Evolutionary conservation across 169 alveolate genomes (phyloP), one percentile per base, ranked within the genome.

Genomic region (Plasmodium ovale): DNA sequence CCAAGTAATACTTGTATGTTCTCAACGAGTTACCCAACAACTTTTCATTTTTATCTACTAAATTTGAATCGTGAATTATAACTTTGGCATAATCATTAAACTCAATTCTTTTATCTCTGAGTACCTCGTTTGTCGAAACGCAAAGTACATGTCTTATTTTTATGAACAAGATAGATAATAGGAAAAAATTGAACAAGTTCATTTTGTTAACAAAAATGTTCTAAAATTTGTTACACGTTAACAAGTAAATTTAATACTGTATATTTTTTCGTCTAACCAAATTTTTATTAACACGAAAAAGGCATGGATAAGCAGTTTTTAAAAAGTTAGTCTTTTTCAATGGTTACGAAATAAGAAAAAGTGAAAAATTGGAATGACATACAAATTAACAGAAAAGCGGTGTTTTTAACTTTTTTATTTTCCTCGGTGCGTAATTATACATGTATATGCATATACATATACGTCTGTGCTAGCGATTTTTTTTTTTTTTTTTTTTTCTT

Each of bases 31-130:
- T 31, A 21, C 72, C 79, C 56, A 79, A 5, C 25, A 65, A 16
- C 27, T 79, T 79, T 54, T 79, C 89, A 65, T 79, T 79, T 35
- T 64, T 44, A 54, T 79, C 89, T 23, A 64, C 89, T 58, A 79
- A 79, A 65, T 79, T 64, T 53, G 69, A 51, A 51, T 79, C 82
- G 49, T 79, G 25, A 42, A 79, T 79, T 35, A 79, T 42, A 68
- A 51, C 25, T 65, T 65, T 51, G 19, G 84, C 77, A 29, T 65
- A 21, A 42, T 67, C 58, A 31, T 14, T 42, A 51, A 79, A 79
- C 27, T 79, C 82, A 64, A 49, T 47, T 79, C 82, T 64, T 65
- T 65, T 79, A 19, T 79, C 82, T 64, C 21, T 19, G 19, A 79
- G 42, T 64, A 79, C 27, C 19, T 79, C 89, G 33, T 67, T 68